These are phyloP conservation scores for Breynia disticha DNA, from an alignment of 441 rosid genomes.

Conservation along the genomic window DNA sequence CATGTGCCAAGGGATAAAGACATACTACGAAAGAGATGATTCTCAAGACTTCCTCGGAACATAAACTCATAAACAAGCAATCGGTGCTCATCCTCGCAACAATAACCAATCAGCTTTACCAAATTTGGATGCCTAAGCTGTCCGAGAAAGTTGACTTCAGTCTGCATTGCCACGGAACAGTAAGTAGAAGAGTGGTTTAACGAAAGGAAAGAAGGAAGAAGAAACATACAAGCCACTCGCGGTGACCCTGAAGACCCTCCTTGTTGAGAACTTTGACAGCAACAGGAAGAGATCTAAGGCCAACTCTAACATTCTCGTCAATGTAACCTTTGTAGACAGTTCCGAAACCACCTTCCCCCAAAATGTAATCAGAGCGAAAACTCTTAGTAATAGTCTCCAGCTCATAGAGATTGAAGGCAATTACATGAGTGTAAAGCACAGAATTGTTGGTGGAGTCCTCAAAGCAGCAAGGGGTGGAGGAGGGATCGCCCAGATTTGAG, in stretches of 20 bases:
- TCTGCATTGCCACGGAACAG: constrained; percentile 21
- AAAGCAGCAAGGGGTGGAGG: constrained; percentile 49
- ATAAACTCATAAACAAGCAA: constrained; percentile 72
- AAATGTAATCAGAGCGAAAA: constrained; percentile 88
- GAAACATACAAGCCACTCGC: constrained; percentile 70
- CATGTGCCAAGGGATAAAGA: constrained; percentile 5
- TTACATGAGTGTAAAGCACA: constrained; percentile 64
- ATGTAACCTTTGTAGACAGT: constrained; percentile 78
- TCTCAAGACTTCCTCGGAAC: constrained; percentile 82
- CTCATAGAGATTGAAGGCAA: constrained; percentile 77
- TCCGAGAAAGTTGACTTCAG: constrained; percentile 78
- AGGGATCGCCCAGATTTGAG: constrained; percentile 92
- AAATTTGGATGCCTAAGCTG: constrained; percentile 69
- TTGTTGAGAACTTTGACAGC: constrained; percentile 77
- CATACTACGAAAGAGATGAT: constrained; percentile 73
- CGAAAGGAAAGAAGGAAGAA: neutral
- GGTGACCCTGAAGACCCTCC: constrained; percentile 80
- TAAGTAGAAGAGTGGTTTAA: neutral
- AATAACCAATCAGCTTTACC: constrained; percentile 75
- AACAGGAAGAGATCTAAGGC: constrained; percentile 62
- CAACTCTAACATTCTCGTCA: constrained; percentile 60
- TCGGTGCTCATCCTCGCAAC: constrained; percentile 75
- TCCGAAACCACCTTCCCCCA: constrained; percentile 90
- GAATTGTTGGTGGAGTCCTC: constrained; percentile 70
- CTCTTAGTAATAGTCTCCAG: constrained; percentile 98